Percentiles rank a stretch among this genome's conserved stretches.
These are phyloP conservation scores for Gyrodon lividus DNA, from an alignment of 768 basidiomycete species.

Conservation along the genomic window DNA sequence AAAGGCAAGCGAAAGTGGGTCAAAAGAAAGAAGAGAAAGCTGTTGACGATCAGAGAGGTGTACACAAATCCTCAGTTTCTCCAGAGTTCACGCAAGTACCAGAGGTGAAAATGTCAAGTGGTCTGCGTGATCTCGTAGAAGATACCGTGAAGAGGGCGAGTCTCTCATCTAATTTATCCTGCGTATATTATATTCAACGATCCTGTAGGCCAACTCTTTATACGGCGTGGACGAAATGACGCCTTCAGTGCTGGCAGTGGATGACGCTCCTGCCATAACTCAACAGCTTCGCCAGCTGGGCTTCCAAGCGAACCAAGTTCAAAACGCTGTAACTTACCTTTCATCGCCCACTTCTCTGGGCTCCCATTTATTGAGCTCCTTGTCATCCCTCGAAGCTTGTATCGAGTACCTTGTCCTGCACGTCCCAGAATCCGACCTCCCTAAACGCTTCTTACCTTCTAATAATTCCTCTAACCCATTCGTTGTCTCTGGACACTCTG, in stretches of 20 bases:
- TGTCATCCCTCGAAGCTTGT: constrained; percentile 70
- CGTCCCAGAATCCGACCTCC: constrained; percentile 85
- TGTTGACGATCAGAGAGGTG: constrained; percentile 11
- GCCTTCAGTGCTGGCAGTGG: constrained; percentile 38
- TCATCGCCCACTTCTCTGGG: constrained; percentile 56
- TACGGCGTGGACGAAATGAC: constrained; percentile 43
- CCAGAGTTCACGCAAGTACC: constrained; percentile 48
- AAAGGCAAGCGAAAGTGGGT: constrained; percentile 58
- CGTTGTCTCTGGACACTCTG: constrained; percentile 62
- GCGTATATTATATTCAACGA: neutral
- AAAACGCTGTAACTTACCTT: constrained; percentile 54
- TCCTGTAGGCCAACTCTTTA: constrained; percentile 46
- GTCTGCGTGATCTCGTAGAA: constrained; percentile 78
- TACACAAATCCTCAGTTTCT: constrained; percentile 20
- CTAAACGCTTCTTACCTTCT: constrained; percentile 62
- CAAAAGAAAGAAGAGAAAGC: constrained; percentile 42
- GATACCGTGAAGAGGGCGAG: constrained; percentile 72
- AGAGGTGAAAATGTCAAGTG: constrained; percentile 82
- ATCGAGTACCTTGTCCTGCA: constrained; percentile 84
- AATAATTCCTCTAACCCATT: constrained; percentile 70
- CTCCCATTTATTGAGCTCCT: constrained; percentile 55
- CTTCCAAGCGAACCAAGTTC: constrained; percentile 57
- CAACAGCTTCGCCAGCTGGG: constrained; percentile 63
- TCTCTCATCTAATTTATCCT: neutral
- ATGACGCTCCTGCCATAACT: constrained; percentile 43